Base-by-base conservation (phyloP, 78 protist species). In the Emiliania huxleyi region DNA sequence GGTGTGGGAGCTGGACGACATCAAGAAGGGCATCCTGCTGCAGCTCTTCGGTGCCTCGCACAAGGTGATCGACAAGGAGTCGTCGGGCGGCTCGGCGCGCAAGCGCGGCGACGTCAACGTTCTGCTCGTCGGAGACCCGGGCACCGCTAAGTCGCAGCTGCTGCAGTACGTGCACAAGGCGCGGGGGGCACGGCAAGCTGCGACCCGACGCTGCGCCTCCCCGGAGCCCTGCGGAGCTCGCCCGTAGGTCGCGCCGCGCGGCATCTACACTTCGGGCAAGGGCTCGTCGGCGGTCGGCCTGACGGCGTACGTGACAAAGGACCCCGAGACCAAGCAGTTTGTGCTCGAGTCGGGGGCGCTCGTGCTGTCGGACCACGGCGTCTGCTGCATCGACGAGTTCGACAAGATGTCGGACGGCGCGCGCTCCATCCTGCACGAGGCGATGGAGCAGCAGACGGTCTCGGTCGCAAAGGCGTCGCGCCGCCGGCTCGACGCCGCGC, bases 401-500 rank as follows among this genome's bases (percentile, higher is more conserved):
- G 99, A 99, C 94, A 99, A 99, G 95, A 98, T 99, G 99, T 44
- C 73, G 75, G 99, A 99, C 26, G 91, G 93, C 55, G 96, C 99
- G 22, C 97, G 99, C 33, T 94, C 99, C 0, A 95, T 99, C 29
- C 96, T 99, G 73, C 99, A 99, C 92, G 99, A 99, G 95, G 99
- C 95, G 37, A 98, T 98, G 99, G 99, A 99, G 94, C 99, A 99
- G 94, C 99, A 99, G 87, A 99, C 99, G 26, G 97, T 99, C 29
- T 98, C 99, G 21, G 96, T 99, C n/a, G 99, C 99, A 73, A 99
- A 99, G 92, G n/a, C n/a, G n/a, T n/a, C n/a, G n/a, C n/a, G n/a
- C n/a, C n/a, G n/a, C n/a, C n/a, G n/a, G n/a, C n/a, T n/a, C n/a
- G n/a, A n/a, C n/a, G n/a, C n/a, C n/a, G n/a, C n/a, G n/a, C n/a